Conservation (phyloP, 768 basidiomycete species). For the Cantharellus cinnabarinus region DNA sequence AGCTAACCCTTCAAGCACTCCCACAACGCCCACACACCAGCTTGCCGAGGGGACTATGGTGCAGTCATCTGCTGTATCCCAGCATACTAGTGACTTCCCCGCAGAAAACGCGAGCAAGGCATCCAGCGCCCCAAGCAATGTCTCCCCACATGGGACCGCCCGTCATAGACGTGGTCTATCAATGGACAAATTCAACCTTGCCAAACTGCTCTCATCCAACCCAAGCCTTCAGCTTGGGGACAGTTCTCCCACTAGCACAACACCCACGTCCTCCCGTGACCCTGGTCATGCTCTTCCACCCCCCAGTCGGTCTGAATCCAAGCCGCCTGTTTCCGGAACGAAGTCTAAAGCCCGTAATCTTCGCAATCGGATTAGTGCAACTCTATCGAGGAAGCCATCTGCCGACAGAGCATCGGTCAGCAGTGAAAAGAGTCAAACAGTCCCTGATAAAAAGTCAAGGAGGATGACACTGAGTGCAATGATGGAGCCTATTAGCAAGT, state of each 20-base stretch:
- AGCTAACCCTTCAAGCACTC: neutral
- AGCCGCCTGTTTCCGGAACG: constrained; percentile 1
- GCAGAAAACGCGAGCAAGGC: neutral
- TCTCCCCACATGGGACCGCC: constrained; percentile 11
- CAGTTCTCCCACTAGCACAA: too few relatives aligned
- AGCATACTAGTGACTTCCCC: neutral
- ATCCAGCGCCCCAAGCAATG: neutral
- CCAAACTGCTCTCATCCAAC: constrained; percentile 35
- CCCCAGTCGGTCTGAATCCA: neutral
- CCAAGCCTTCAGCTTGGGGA: too few relatives aligned
- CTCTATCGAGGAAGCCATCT: constrained; percentile 5
- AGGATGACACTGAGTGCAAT: constrained; percentile 75
- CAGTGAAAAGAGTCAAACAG: neutral
- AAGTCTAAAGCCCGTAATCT: constrained; percentile 4
- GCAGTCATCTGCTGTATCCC: neutral
- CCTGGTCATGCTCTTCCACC: neutral
- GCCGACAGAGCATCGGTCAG: constrained; percentile 10
- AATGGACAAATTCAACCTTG: constrained; percentile 58
- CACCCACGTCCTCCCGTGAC: neutral
- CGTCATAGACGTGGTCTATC: constrained; percentile 52
- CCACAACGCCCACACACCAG: neutral
- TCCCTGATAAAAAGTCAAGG: constrained; percentile 10
- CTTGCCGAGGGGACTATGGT: neutral
- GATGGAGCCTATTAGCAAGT: constrained; percentile 52
- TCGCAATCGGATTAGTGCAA: neutral